phyloP scores from a whole-genome alignment of 1,284 basidiomycete genomes.

The Uromyces viciae-fabae region DNA sequence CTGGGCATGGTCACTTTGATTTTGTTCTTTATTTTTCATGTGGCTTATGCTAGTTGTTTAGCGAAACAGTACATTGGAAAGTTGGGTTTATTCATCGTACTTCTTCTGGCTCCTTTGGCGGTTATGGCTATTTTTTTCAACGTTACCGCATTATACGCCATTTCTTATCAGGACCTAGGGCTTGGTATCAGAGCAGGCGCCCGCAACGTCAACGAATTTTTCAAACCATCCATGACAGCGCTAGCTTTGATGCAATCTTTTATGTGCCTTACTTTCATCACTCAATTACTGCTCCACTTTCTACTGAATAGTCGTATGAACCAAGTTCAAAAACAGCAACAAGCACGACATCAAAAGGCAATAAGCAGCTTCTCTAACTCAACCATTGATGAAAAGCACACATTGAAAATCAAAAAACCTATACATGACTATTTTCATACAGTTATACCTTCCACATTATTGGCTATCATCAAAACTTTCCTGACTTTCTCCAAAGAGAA shows the following conservation, averaged over 20 bases:
- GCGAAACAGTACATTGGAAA: constrained; percentile 5
- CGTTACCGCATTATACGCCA: constrained; percentile 12
- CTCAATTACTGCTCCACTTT: constrained; percentile 4
- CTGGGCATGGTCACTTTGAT: constrained; percentile 36
- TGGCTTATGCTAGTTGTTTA: background rate
- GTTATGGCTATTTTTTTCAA: constrained; percentile 23
- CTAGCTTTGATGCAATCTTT: constrained; percentile 22
- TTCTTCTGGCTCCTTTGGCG: constrained; percentile 11
- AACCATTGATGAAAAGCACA: background rate
- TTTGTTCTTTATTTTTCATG: constrained; percentile 33
- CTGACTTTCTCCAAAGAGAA: constrained; percentile 20
- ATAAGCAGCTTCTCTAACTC: constrained; percentile 21
- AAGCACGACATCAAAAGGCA: background rate
- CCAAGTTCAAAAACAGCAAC: background rate
- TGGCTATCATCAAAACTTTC: constrained; percentile 18
- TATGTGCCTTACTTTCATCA: background rate
- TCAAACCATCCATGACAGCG: constrained; percentile 11
- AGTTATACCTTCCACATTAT: constrained; percentile 12
- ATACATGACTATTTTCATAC: constrained; percentile 13
- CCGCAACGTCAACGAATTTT: background rate
- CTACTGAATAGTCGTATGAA: background rate
- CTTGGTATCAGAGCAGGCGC: constrained; percentile 17
- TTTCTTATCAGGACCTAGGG: constrained; percentile 15
- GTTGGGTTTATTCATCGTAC: background rate
- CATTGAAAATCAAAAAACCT: background rate